A percentile compares a stretch with the other conserved stretches of the same genome.
Conservation (phyloP, 371 early-diverging fungal genomes). For the Batrachochytrium dendrobatidis region DNA sequence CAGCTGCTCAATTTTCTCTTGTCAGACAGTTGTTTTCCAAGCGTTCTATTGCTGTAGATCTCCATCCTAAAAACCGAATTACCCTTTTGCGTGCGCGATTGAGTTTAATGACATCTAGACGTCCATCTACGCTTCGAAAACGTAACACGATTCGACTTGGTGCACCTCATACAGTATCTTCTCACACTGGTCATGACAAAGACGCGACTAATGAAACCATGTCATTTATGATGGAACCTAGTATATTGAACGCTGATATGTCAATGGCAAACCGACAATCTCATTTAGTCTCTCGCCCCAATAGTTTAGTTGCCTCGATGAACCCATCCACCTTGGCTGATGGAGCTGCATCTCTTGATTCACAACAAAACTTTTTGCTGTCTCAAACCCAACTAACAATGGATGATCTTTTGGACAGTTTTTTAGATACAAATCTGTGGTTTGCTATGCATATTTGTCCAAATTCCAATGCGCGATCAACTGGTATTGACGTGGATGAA, state of each 20-base stretch:
- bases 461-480: conserved; percentile 40
- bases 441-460: conserved; percentile 75
- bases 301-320: no score
- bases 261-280: no score
- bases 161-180: no score
- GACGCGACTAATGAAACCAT: no score
- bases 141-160: conserved; percentile 48
- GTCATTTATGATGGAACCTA: no score
- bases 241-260: no score
- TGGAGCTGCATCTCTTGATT: no score
- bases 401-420: conserved; percentile 65
- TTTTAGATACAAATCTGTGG: conserved; percentile 78
- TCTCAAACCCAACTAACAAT: conserved; percentile 38
- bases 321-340: no score
- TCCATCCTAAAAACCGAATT: neutral
- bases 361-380: no score
- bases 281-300: no score
- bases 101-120: neutral
- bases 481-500: conserved; percentile 47
- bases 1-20: neutral
- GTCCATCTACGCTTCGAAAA: neutral
- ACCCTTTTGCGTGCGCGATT: neutral
- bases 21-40: neutral
- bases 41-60: neutral
- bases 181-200: no score